phyloP scores from a whole-genome alignment of 192 early-diverging fungal genomes.

The Coemansia sp. region DNA sequence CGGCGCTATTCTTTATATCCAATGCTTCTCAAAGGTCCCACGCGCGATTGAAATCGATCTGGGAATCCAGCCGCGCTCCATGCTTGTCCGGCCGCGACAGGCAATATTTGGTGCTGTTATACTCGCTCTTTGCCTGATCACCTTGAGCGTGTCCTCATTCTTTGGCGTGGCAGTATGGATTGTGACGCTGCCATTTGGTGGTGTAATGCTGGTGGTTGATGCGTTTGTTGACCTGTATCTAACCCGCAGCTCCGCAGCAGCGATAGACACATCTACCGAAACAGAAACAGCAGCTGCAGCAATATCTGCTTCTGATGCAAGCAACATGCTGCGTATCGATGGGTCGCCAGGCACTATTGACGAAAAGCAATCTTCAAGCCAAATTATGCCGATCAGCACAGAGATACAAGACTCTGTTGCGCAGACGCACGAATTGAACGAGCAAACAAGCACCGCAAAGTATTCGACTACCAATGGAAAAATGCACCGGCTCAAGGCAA shows the following conservation, averaged over 20 bases:
- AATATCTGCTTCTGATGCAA: neutral
- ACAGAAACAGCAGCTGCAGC: neutral
- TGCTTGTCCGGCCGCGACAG: constrained; percentile 59
- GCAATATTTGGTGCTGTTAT: constrained; percentile 63
- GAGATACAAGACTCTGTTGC: neutral
- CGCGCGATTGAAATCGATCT: constrained; percentile 49
- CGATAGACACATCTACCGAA: neutral
- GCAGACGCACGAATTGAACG: neutral
- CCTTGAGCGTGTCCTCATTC: constrained; percentile 69
- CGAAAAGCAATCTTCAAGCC: neutral
- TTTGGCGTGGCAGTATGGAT: constrained; percentile 66
- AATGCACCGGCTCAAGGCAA: neutral
- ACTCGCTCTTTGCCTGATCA: constrained; percentile 60
- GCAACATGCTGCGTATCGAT: neutral
- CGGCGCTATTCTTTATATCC: constrained; percentile 54
- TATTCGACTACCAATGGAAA: neutral
- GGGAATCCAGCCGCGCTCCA: constrained; percentile 53
- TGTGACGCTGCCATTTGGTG: constrained; percentile 77
- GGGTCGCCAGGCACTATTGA: neutral
- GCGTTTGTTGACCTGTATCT: constrained; percentile 54
- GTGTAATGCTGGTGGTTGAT: constrained; percentile 61
- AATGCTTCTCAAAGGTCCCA: constrained; percentile 55
- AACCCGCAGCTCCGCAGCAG: constrained; percentile 3
- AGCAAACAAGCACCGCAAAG: constrained; percentile 1
- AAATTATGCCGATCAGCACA: too few species aligned